Conservation (phyloP, 805 yeast genomes). For the Lachancea nothofagi region DNA sequence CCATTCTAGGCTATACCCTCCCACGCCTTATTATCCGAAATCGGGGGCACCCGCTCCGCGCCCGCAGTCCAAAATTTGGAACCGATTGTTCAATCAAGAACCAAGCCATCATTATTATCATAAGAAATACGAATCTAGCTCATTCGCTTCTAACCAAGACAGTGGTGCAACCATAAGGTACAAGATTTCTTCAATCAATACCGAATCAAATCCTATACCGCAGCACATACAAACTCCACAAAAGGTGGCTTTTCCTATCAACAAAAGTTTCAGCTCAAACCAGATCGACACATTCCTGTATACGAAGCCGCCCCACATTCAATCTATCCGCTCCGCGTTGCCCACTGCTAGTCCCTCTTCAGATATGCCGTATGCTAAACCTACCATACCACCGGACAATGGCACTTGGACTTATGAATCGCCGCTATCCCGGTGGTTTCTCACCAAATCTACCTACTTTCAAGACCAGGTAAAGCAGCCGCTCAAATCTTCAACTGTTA, state of each 20-base stretch:
- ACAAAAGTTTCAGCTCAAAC: slow-evolving; percentile 7
- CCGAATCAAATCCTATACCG: neutral
- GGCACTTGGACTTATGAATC: slow-evolving; percentile 30
- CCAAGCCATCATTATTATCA: neutral
- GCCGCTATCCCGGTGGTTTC: slow-evolving; percentile 33
- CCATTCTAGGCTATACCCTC: slow-evolving; percentile 1
- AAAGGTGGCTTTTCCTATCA: slow-evolving; percentile 6
- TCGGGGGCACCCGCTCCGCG: neutral
- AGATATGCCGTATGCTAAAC: neutral
- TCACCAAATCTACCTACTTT: slow-evolving; percentile 27
- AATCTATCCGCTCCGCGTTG: slow-evolving; percentile 20
- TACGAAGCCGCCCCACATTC: slow-evolving; percentile 26
- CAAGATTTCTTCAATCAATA: slow-evolving; percentile 2
- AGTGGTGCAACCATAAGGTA: slow-evolving; percentile 5
- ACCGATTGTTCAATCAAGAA: slow-evolving; percentile 1
- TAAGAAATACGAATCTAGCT: neutral
- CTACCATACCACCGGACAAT: slow-evolving; percentile 6
- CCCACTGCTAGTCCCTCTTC: slow-evolving; percentile 9
- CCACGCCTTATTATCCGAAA: neutral
- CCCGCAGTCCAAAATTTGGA: slow-evolving; percentile 2
- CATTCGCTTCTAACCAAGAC: neutral
- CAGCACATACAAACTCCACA: slow-evolving; percentile 11
- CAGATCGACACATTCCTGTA: slow-evolving; percentile 24
- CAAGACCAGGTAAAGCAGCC: slow-evolving; percentile 17
- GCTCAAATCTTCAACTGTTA: slow-evolving; percentile 22